Conservation (phyloP, 225 moss, liverwort and hornwort species). For the Sphagnum tenellum region DNA sequence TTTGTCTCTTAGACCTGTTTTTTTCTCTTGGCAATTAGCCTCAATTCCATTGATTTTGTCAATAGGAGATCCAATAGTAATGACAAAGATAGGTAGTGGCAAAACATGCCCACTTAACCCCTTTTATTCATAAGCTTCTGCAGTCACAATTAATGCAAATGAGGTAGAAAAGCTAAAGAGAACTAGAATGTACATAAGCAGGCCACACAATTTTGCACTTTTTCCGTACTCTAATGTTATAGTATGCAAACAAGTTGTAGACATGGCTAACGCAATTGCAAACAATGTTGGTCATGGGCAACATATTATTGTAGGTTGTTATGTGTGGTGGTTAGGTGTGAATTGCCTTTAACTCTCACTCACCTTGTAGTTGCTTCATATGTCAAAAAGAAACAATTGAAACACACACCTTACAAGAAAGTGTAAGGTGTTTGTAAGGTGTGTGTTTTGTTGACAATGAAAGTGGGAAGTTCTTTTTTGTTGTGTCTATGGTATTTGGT, state of each 20-base stretch:
- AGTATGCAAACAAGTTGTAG: slow-evolving; percentile 88
- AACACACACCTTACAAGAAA: too few relatives aligned
- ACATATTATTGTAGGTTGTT: slow-evolving; percentile 53
- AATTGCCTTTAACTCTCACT: background rate
- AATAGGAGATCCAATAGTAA: slow-evolving; percentile 67
- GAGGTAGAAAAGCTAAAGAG: background rate
- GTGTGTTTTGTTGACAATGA: too few relatives aligned
- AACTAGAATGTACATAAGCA: background rate
- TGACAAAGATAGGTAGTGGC: slow-evolving; percentile 93
- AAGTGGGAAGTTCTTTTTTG: too few relatives aligned
- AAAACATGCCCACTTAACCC: slow-evolving; percentile 87
- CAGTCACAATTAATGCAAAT: slow-evolving; percentile 17
- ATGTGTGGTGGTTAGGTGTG: slow-evolving; percentile 66
- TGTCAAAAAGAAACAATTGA: too few relatives aligned
- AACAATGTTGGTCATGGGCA: slow-evolving; percentile 25
- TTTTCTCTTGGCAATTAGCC: slow-evolving; percentile 25
- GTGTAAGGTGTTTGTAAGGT: too few relatives aligned
- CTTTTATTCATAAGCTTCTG: slow-evolving; percentile 56
- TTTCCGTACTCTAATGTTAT: slow-evolving; percentile 85
- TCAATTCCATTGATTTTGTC: slow-evolving; percentile 62
- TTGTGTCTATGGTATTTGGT: too few relatives aligned
- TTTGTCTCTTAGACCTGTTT: background rate
- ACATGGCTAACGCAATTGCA: slow-evolving; percentile 76
- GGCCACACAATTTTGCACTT: slow-evolving; percentile 38
- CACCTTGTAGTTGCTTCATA: background rate